Percentiles rank a stretch among this genome's conserved stretches.
phyloP scores from a whole-genome alignment of 139 green algal genomes.

The Edaphochlamys debaryana region DNA sequence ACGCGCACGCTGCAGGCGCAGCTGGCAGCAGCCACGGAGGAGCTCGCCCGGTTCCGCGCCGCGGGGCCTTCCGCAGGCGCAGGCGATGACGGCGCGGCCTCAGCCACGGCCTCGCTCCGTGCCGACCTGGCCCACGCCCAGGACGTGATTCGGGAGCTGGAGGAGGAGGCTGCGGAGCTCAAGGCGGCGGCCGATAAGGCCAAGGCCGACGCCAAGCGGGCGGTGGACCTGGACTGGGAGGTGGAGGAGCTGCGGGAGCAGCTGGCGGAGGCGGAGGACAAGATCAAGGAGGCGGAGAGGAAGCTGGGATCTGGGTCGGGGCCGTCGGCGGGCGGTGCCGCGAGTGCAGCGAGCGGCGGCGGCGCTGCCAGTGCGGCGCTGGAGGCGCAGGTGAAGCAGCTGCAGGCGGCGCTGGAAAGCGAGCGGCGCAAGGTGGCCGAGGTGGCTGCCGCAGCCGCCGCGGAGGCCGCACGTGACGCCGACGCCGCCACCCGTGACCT shows the following conservation, averaged over 20 bases:
- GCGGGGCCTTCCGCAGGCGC: neutral
- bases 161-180: constrained; percentile 16
- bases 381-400: constrained; percentile 19
- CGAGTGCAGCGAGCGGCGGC: neutral
- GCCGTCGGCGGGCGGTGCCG: neutral
- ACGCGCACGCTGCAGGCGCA: neutral
- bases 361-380: neutral
- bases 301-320: neutral
- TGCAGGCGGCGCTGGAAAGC: neutral
- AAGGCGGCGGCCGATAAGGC: neutral
- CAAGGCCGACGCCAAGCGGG: neutral
- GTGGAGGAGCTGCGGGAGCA: constrained; percentile 32
- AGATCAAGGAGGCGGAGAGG: constrained; percentile 1
- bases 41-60: constrained; percentile 5
- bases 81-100: neutral
- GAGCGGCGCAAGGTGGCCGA: constrained; percentile 18
- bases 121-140: constrained; percentile 10
- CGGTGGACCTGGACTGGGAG: constrained; percentile 7
- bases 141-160: constrained; percentile 21
- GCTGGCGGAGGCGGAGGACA: constrained; percentile 17
- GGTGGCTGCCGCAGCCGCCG: constrained; percentile 1
- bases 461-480: constrained; percentile 5
- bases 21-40: constrained; percentile 8
- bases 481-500: neutral
- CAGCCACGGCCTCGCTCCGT: constrained; percentile 4